Evolutionary conservation across 2,329 filamentous ascomycete genomes (phyloP).

Genomic region (Fusarium concolor): DNA sequence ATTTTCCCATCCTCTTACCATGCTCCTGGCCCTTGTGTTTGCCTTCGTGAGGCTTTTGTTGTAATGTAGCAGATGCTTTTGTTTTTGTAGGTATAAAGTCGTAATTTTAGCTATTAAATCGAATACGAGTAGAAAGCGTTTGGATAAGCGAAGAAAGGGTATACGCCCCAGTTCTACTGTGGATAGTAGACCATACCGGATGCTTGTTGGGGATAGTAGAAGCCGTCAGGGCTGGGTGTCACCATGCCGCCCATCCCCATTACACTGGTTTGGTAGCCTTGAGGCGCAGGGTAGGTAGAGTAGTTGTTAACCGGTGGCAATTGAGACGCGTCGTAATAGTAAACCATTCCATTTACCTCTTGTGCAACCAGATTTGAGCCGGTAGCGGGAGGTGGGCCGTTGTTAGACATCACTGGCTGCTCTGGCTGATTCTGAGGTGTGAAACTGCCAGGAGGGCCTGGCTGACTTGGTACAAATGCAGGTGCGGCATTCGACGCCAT

Average conservation of each 20-base stretch:
- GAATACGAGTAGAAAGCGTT: conserved; percentile 44
- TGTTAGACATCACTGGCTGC: conserved; percentile 51
- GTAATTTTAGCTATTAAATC: conserved; percentile 50
- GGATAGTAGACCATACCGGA: conserved; percentile 71
- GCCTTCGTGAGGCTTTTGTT: conserved; percentile 27
- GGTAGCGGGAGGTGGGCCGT: conserved; percentile 41
- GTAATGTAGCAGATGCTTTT: conserved; percentile 41
- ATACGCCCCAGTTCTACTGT: conserved; percentile 59
- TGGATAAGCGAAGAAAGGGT: conserved; percentile 40
- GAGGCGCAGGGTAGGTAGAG: conserved; percentile 60
- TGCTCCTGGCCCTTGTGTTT: conserved; percentile 7
- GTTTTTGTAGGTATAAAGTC: conserved; percentile 45
- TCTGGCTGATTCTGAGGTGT: conserved; percentile 56
- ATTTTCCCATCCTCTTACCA: conserved; percentile 3
- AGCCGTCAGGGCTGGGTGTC: conserved; percentile 74
- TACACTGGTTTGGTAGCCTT: conserved; percentile 66
- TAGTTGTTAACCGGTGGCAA: conserved; percentile 66
- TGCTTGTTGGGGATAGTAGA: conserved; percentile 73
- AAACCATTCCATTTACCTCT: conserved; percentile 95
- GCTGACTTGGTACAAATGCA: conserved; percentile 68
- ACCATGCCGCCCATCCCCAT: conserved; percentile 85
- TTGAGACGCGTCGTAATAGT: conserved; percentile 89
- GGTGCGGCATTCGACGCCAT: conserved; percentile 62
- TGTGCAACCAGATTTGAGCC: conserved; percentile 74
- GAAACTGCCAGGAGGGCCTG: conserved; percentile 56